Conservation (phyloP, 805 yeast species). For the Sugiyamaella smithiae region DNA sequence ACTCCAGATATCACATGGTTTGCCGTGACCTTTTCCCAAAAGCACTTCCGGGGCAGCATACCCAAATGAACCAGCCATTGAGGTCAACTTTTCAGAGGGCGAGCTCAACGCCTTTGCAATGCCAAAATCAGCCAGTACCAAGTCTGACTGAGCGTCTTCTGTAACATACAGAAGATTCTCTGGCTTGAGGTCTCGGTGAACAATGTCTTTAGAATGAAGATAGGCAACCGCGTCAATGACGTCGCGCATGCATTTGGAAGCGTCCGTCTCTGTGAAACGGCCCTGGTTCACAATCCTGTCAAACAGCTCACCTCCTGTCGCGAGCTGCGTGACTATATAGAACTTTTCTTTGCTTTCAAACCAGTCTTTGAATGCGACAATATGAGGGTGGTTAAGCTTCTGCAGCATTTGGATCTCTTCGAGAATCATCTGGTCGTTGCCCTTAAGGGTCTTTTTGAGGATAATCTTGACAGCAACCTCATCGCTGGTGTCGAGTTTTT, state of each 20-base stretch:
- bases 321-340: constrained; percentile 89
- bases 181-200: constrained; percentile 93
- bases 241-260: constrained; percentile 70
- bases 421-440: constrained; percentile 69
- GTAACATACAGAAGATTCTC: constrained; percentile 80
- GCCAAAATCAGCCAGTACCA: constrained; percentile 94
- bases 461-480: constrained; percentile 90
- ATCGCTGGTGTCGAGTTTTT: constrained; percentile 48
- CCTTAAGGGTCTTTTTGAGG: constrained; percentile 77
- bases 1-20: constrained; percentile 96
- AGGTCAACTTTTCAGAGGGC: constrained; percentile 57
- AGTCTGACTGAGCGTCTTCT: constrained; percentile 57
- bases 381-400: constrained; percentile 73
- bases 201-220: constrained; percentile 72
- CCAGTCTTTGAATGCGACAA: constrained; percentile 89
- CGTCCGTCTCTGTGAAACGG: constrained; percentile 84
- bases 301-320: constrained; percentile 94
- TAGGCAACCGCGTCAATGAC: constrained; percentile 75
- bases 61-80: constrained; percentile 90
- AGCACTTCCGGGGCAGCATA: constrained; percentile 97
- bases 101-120: constrained; percentile 74
- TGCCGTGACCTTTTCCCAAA: constrained; percentile 80
- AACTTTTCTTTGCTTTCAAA: constrained; percentile 90
- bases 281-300: constrained; percentile 82
- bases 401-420: constrained; percentile 74